Evolutionary conservation across 208 protist genomes (phyloP), one percentile per base, ranked within the genome.

Genomic region (Vickermania ingenoplastis): DNA sequence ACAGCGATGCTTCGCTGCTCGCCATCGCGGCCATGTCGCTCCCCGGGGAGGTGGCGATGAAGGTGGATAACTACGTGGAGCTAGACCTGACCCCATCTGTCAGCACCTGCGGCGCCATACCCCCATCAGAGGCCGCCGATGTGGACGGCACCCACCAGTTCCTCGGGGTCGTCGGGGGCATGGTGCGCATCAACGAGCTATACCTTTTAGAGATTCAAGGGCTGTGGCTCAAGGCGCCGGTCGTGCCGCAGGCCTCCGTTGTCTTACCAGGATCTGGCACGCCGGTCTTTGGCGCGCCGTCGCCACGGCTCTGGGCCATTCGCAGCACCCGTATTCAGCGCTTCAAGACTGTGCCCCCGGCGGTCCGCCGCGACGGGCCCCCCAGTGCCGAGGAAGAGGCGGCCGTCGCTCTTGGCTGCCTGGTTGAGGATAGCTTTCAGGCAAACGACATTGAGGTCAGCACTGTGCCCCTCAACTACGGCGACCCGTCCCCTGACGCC

Each of bases 271-370:
- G 11, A 17, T n/a, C 5, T 54, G 41, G 28, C 50, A 17, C 41
- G 57, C 13, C 36, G 75, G 14, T 49, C 73, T 0, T 31, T 57
- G 1, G 0, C 45, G 52, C 56, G 22, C 83, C 79, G 5, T 82
- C 77, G 7, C 74, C 75, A 31, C 73, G 77, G 3, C 61, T 90
- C 52, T 90, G 83, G 83, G 79, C 70, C 3, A 11, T 90, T 29
- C 79, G 83, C 2, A 56, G 77, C 57, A 81, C 68, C 57, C 68
- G 73, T 28, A 59, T 85, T 21, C 65, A 26, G n/a, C 13, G 50
- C 21, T 5, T 5, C 50, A 5, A 25, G 7, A 26, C 5, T 25
- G 23, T 5, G n/a, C 5, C 21, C n/a, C 36, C 36, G 11, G n/a
- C n/a, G n/a, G n/a, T n/a, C n/a, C n/a, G n/a, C n/a, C 71, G 57